Evolutionary conservation across 2,329 filamentous ascomycete species (phyloP).

Genomic region (Phyllosticta ampelicida): DNA sequence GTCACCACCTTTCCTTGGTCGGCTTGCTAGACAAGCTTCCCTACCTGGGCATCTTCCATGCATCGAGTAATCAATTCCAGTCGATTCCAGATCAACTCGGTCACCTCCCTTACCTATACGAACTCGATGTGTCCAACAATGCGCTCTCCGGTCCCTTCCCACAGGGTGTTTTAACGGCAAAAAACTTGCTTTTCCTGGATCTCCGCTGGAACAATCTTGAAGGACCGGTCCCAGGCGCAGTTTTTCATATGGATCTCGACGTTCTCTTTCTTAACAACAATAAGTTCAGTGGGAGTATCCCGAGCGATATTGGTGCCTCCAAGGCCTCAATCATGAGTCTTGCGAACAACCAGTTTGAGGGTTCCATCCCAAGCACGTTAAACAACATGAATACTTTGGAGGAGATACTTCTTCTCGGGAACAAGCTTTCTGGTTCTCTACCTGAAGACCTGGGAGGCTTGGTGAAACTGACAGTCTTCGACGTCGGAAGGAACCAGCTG

Average conservation of each 20-base stretch:
- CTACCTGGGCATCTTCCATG: not conserved
- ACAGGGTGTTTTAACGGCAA: not conserved
- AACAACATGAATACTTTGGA: not conserved
- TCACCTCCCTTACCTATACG: not conserved
- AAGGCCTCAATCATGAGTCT: not conserved
- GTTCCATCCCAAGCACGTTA: not conserved
- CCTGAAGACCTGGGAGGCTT: not conserved
- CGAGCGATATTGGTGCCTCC: not conserved
- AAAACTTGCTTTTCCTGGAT: not conserved
- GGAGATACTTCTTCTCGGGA: not conserved
- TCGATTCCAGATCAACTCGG: not conserved
- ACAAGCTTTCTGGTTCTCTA: not conserved
- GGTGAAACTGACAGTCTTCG: not conserved
- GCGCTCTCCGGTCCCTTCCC: not conserved
- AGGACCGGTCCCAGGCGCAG: not conserved
- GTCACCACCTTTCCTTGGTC: not conserved
- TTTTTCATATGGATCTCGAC: not conserved
- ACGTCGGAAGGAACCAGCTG: not conserved
- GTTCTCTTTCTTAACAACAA: not conserved
- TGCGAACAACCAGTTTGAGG: not conserved
- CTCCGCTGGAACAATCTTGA: not conserved
- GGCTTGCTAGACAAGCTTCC: not conserved
- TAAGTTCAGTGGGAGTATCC: not conserved
- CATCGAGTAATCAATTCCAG: not conserved
- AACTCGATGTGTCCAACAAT: not conserved